Conservation (phyloP, 2,329 filamentous ascomycete genomes). For the Drechmeria coniospora region DNA sequence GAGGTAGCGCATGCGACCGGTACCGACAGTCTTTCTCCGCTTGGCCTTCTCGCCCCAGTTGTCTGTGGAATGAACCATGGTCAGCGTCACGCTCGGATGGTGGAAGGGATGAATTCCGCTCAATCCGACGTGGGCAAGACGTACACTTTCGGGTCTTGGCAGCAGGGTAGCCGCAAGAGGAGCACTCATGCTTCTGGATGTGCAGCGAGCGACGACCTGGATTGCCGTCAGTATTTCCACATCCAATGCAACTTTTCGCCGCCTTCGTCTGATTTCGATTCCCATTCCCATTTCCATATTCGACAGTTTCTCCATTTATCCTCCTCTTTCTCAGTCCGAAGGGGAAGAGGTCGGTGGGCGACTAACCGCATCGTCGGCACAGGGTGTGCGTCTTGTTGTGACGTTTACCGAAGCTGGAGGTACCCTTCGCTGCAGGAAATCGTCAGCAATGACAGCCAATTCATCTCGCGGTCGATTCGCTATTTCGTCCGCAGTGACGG, state of each 20-base stretch:
- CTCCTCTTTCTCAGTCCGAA: slow-evolving; percentile 5
- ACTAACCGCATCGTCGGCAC: slow-evolving; percentile 96
- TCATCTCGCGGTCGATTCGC: slow-evolving; percentile 1
- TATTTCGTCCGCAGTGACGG: not conserved
- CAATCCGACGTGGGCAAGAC: too few species aligned
- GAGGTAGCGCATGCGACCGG: slow-evolving; percentile 89
- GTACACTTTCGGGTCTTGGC: slow-evolving; percentile 98
- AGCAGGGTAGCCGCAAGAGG: slow-evolving; percentile 88
- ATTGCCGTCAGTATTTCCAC: slow-evolving; percentile 11
- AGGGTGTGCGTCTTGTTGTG: slow-evolving; percentile 98
- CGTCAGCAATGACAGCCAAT: slow-evolving; percentile 9
- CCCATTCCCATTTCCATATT: slow-evolving; percentile 1
- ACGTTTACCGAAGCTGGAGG: slow-evolving; percentile 46
- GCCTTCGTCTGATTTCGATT: slow-evolving; percentile 4
- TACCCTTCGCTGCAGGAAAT: slow-evolving; percentile 35
- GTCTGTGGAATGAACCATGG: slow-evolving; percentile 37
- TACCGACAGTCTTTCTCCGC: slow-evolving; percentile 98
- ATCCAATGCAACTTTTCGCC: slow-evolving; percentile 1
- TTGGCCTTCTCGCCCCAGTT: slow-evolving; percentile 99
- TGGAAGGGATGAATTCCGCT: too few species aligned
- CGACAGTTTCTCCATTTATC: slow-evolving; percentile 3
- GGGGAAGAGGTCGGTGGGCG: slow-evolving; percentile 2
- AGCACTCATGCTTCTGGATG: slow-evolving; percentile 98
- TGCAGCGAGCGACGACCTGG: slow-evolving; percentile 90
- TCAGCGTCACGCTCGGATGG: too few species aligned